phyloP scores from a whole-genome alignment of 1,284 basidiomycete species.

The Fomitiporia mediterranea region DNA sequence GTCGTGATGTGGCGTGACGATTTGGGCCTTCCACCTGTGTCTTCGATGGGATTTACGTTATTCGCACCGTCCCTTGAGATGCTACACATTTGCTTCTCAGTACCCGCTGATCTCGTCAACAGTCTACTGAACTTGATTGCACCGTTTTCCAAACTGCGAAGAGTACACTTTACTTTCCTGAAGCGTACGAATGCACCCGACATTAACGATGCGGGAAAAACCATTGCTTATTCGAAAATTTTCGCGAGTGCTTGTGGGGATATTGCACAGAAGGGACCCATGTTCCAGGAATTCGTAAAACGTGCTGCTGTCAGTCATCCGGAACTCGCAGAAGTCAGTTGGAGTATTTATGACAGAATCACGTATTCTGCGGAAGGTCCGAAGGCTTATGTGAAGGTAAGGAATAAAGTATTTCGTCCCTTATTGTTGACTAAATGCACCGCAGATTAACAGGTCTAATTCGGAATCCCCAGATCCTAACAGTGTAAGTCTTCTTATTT shows the following conservation, averaged over 20 bases:
- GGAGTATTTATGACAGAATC: conserved; percentile 17
- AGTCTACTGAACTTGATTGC: conserved; percentile 1
- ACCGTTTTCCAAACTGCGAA: conserved; percentile 11
- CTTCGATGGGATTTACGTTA: background rate
- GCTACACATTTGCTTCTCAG: conserved; percentile 14
- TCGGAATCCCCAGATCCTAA: too few species aligned
- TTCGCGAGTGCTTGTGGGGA: background rate
- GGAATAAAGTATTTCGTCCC: background rate
- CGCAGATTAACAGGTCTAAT: background rate
- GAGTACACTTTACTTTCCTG: conserved; percentile 15
- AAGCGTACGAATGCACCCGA: background rate
- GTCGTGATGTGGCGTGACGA: conserved; percentile 17
- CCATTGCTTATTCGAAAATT: background rate
- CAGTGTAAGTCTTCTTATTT: background rate
- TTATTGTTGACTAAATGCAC: background rate
- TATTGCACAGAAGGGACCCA: background rate
- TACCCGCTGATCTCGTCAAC: background rate
- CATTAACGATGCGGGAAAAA: background rate
- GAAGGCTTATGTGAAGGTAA: conserved; percentile 12
- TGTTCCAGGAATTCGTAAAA: conserved; percentile 10
- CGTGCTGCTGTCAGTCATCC: background rate
- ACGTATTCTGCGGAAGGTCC: conserved; percentile 3
- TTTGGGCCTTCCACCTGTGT: background rate
- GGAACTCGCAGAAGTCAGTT: conserved; percentile 13
- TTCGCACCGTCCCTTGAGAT: conserved; percentile 6